Evolutionary conservation across 2,329 filamentous ascomycete genomes (phyloP).

Genomic region (Scedosporium aurantiacum): DNA sequence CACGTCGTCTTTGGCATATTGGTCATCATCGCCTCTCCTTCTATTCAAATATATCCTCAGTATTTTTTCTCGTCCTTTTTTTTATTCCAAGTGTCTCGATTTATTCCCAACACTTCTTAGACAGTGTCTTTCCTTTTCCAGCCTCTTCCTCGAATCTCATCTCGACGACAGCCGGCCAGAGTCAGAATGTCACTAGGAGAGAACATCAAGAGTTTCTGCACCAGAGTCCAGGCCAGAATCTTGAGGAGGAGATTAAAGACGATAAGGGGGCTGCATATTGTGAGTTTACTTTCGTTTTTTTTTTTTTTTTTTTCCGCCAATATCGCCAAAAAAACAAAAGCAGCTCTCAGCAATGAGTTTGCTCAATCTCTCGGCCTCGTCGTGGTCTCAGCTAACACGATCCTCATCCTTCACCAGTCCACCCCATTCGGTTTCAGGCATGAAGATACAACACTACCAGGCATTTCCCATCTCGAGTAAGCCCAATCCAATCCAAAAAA

Average conservation of each 20-base stretch:
- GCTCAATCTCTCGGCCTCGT: too few species aligned
- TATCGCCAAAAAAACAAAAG: too few species aligned
- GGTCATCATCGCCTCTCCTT: too few species aligned
- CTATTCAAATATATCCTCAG: too few species aligned
- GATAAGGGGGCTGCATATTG: neutral
- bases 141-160: neutral
- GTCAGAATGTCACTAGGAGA: neutral
- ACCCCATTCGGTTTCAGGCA: neutral
- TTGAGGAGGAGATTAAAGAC: neutral
- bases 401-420: neutral
- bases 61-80: neutral
- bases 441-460: neutral
- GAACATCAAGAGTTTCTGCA: neutral
- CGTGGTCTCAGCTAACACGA: neutral
- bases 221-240: neutral
- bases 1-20: too few species aligned
- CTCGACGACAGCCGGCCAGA: neutral
- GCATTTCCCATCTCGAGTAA: neutral
- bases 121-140: neutral
- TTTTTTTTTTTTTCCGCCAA: neutral
- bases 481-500: too few species aligned
- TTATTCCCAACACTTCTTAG: neutral
- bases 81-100: neutral
- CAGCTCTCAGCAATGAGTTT: too few species aligned
- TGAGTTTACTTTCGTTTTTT: neutral